Evolutionary conservation across 1,284 basidiomycete species (phyloP).

Genomic region (Puccinia novopanici): DNA sequence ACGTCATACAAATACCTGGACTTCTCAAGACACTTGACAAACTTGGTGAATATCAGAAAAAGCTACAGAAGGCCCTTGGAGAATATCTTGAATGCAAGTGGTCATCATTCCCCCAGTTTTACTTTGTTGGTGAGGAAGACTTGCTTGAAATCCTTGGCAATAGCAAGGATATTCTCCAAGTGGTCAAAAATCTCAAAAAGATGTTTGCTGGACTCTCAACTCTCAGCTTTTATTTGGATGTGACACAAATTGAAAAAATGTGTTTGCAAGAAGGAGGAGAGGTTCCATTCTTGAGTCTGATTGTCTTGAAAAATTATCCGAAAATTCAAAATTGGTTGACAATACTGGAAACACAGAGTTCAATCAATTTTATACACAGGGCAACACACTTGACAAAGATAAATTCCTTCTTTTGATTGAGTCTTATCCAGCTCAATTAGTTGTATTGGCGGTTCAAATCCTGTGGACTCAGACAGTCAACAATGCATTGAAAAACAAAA

Average conservation of each 20-base stretch:
- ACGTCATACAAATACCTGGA: slow-evolving; percentile 92
- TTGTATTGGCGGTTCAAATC: slow-evolving; percentile 89
- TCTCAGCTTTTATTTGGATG: slow-evolving; percentile 71
- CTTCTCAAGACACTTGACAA: slow-evolving; percentile 97
- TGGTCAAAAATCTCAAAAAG: slow-evolving; percentile 99
- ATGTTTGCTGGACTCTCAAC: slow-evolving; percentile 99
- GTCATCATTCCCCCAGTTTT: slow-evolving; percentile 97
- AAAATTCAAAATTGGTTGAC: slow-evolving; percentile 99
- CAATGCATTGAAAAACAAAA: slow-evolving; percentile 66
- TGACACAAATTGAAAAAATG: slow-evolving; percentile 84
- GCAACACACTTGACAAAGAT: slow-evolving; percentile 63
- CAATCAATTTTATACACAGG: slow-evolving; percentile 74
- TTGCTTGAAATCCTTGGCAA: slow-evolving; percentile 98
- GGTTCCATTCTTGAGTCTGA: slow-evolving; percentile 78
- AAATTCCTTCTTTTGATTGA: slow-evolving; percentile 86
- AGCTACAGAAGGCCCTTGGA: slow-evolving; percentile 98
- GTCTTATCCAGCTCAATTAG: slow-evolving; percentile 89
- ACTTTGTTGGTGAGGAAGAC: slow-evolving; percentile 99
- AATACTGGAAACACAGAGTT: slow-evolving; percentile 86
- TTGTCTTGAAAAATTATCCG: slow-evolving; percentile 84
- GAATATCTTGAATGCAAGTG: slow-evolving; percentile 98
- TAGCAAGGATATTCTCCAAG: slow-evolving; percentile 94
- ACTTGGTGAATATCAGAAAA: slow-evolving; percentile 89
- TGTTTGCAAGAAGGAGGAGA: slow-evolving; percentile 92
- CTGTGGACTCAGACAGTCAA: slow-evolving; percentile 91